Evolutionary conservation across 1,139 yeast genomes (phyloP).

Genomic region (Diutina scorzettiae): DNA sequence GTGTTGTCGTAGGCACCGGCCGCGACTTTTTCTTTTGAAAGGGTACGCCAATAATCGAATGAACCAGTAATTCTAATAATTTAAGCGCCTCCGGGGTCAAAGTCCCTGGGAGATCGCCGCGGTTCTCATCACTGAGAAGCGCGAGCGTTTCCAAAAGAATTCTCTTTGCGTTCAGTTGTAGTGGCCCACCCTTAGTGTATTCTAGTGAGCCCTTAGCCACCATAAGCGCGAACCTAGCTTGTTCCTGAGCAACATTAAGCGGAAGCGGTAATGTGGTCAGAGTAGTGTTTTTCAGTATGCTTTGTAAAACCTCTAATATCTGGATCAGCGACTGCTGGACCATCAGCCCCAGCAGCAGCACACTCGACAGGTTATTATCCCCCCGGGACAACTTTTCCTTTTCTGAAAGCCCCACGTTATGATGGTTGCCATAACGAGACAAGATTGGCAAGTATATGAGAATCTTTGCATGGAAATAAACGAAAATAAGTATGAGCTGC

Average conservation of each 20-base stretch:
- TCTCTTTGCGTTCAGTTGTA: slow-evolving; percentile 56
- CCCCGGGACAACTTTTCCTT: slow-evolving; percentile 23
- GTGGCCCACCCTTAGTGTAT: slow-evolving; percentile 73
- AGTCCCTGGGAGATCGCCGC: slow-evolving; percentile 44
- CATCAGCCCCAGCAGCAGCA: slow-evolving; percentile 45
- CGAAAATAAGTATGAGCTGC: slow-evolving; percentile 46
- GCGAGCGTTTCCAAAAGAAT: slow-evolving; percentile 38
- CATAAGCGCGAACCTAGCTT: slow-evolving; percentile 53
- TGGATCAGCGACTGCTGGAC: slow-evolving; percentile 68
- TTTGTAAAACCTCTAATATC: slow-evolving; percentile 45
- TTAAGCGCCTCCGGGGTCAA: slow-evolving; percentile 44
- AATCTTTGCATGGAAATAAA: slow-evolving; percentile 71
- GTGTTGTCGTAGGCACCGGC: not conserved
- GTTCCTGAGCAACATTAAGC: slow-evolving; percentile 55
- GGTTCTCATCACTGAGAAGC: slow-evolving; percentile 34
- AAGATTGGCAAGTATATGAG: slow-evolving; percentile 72
- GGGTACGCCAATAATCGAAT: slow-evolving; percentile 33
- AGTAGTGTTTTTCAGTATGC: slow-evolving; percentile 28
- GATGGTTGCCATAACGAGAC: slow-evolving; percentile 33
- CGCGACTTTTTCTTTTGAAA: not conserved
- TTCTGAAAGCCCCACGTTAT: slow-evolving; percentile 31
- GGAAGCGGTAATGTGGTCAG: slow-evolving; percentile 50
- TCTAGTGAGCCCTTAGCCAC: slow-evolving; percentile 76
- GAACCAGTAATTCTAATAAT: slow-evolving; percentile 45
- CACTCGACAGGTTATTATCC: slow-evolving; percentile 10